Percentiles rank a stretch among this genome's conserved stretches.
These are phyloP conservation scores for Crinitomyces ghanaensis DNA, from an alignment of 805 yeast species.

Conservation along the genomic window DNA sequence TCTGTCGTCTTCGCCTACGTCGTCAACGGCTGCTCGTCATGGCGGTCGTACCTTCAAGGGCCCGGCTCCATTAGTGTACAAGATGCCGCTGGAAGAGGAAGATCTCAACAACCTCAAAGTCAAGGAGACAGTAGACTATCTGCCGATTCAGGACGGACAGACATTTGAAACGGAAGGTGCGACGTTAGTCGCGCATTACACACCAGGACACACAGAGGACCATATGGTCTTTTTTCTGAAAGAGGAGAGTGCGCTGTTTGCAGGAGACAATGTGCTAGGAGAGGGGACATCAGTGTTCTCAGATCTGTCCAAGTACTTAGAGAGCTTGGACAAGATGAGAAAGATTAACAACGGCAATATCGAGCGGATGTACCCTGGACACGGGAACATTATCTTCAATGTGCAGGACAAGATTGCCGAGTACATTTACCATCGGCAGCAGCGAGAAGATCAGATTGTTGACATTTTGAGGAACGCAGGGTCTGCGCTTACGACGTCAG, in stretches of 20 bases:
- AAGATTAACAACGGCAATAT: conserved; percentile 9
- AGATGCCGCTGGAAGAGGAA: conserved; percentile 4
- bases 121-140: too few species aligned
- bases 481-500: conserved; percentile 8
- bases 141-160: conserved; percentile 19
- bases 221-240: conserved; percentile 26
- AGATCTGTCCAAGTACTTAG: conserved; percentile 22
- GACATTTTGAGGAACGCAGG: conserved; percentile 10
- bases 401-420: conserved; percentile 21
- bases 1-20: too few species aligned
- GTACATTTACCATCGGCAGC: conserved; percentile 26
- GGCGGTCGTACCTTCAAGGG: too few species aligned
- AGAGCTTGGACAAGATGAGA: conserved; percentile 20
- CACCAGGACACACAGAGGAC: conserved; percentile 30
- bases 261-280: conserved; percentile 30
- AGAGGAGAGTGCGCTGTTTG: conserved; percentile 25
- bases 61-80: conserved; percentile 4
- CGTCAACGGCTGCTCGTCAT: too few species aligned
- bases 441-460: conserved; percentile 25
- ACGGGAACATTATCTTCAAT: conserved; percentile 25
- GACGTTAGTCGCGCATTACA: conserved; percentile 19
- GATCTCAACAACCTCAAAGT: conserved; percentile 4
- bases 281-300: conserved; percentile 27
- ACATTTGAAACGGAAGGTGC: conserved; percentile 21
- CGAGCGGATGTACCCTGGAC: conserved; percentile 27